phyloP scores from a whole-genome alignment of 208 protist genomes.

The Acanthamoeba healyi region DNA sequence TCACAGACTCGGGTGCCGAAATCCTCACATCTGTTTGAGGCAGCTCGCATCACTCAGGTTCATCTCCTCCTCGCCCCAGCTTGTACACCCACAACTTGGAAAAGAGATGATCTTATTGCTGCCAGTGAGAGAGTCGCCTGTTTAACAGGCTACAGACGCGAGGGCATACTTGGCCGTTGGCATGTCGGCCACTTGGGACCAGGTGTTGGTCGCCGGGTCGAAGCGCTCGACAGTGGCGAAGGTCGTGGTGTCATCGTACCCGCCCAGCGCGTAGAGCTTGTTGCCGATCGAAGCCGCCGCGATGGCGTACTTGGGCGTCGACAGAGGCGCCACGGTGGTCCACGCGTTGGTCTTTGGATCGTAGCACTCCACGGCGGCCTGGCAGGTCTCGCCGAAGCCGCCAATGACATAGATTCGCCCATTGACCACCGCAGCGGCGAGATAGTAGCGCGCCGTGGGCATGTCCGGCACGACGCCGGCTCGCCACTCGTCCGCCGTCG shows the following conservation, averaged over 20 bases:
- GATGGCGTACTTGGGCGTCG: constrained; percentile 11
- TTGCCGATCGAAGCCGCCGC: background rate
- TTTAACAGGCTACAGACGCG: background rate
- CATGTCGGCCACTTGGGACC: constrained; percentile 26
- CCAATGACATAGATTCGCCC: background rate
- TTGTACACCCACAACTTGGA: too few species aligned
- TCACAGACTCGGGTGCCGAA: constrained; percentile 91
- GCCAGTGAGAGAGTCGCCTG: background rate
- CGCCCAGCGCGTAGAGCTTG: constrained; percentile 29
- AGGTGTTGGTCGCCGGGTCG: constrained; percentile 31
- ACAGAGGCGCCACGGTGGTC: constrained; percentile 1
- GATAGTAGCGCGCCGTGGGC: constrained; percentile 40
- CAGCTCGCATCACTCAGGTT: too few species aligned
- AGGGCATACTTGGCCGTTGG: constrained; percentile 46
- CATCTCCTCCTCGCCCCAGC: too few species aligned
- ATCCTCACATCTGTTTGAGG: constrained; percentile 13
- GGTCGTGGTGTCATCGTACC: background rate
- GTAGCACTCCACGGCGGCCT: constrained; percentile 10
- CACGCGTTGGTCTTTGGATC: background rate
- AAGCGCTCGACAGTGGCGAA: constrained; percentile 2
- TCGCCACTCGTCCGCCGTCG: background rate
- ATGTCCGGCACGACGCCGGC: constrained; percentile 7
- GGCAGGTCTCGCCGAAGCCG: constrained; percentile 13
- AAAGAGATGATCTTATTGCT: background rate
- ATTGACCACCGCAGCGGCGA: background rate